phyloP scores from a whole-genome alignment of 2,329 filamentous ascomycete species.

The Talaromyces sp. region DNA sequence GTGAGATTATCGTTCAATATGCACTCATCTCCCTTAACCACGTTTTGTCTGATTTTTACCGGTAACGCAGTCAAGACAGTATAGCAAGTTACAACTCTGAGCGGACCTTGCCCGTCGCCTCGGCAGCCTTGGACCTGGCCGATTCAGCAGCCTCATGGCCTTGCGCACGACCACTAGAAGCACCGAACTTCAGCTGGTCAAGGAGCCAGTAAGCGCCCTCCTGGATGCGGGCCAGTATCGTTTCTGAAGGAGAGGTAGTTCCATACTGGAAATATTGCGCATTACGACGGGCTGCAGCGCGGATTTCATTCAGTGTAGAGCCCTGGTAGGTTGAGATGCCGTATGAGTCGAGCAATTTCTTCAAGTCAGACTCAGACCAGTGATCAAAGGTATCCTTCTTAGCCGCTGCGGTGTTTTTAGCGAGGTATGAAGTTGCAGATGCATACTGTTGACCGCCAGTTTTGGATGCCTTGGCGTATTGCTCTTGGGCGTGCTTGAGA shows the following conservation, averaged over 20 bases:
- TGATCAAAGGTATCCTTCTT: conserved; percentile 64
- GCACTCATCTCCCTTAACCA: neutral
- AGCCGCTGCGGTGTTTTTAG: conserved; percentile 57
- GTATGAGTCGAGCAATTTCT: conserved; percentile 73
- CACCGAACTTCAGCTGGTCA: conserved; percentile 44
- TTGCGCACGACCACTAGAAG: conserved; percentile 41
- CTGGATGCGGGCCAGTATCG: conserved; percentile 59
- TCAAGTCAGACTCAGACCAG: conserved; percentile 67
- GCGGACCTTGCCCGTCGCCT: conserved; percentile 41
- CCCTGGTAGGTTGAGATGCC: conserved; percentile 65
- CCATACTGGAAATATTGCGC: conserved; percentile 73
- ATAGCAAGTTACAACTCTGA: conserved; percentile 23
- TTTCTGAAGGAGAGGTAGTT: conserved; percentile 59
- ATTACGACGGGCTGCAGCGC: conserved; percentile 65
- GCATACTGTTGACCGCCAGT: conserved; percentile 45
- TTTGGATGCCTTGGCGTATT: conserved; percentile 43
- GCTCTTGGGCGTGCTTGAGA: conserved; percentile 48
- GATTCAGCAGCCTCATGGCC: conserved; percentile 45
- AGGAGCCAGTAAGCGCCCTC: conserved; percentile 42
- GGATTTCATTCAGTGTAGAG: conserved; percentile 62
- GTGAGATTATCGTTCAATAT: neutral
- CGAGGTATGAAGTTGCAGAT: conserved; percentile 65
- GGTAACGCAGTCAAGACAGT: neutral
- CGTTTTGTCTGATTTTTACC: neutral
- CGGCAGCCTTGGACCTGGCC: conserved; percentile 37